Evolutionary conservation across 345 rosid species (phyloP).

Genomic region (Cochlearia excelsa): DNA sequence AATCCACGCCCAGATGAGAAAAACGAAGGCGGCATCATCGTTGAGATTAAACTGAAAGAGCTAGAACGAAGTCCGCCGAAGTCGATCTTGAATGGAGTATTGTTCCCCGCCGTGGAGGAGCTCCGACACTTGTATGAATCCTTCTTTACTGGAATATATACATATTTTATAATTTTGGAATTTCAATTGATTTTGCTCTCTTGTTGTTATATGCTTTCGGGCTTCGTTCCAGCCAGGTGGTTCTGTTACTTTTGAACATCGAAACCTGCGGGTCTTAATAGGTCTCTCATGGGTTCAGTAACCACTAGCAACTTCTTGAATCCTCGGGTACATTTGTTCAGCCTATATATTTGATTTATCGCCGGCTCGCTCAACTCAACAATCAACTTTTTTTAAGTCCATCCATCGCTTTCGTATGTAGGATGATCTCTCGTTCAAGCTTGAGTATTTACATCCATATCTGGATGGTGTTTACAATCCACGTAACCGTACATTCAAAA

Average conservation of each 20-base stretch:
- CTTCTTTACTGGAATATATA: not conserved
- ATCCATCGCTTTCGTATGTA: slow-evolving; percentile 17
- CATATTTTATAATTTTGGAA: not conserved
- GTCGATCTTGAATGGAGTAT: slow-evolving; percentile 98
- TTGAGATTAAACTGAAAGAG: slow-evolving; percentile 96
- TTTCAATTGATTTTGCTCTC: not conserved
- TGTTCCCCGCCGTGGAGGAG: slow-evolving; percentile 98
- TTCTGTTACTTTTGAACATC: slow-evolving; percentile 91
- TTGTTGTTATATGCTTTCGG: slow-evolving; percentile 40
- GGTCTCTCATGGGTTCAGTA: slow-evolving; percentile 90
- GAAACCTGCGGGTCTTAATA: slow-evolving; percentile 88
- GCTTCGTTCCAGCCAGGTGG: slow-evolving; percentile 98
- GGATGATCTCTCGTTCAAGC: slow-evolving; percentile 99
- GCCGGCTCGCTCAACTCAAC: too few relatives aligned
- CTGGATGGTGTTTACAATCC: slow-evolving; percentile 77
- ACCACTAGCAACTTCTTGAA: slow-evolving; percentile 96
- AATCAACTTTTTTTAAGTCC: not conserved
- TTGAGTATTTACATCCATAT: slow-evolving; percentile 98
- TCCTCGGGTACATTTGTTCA: slow-evolving; percentile 58
- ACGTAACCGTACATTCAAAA: slow-evolving; percentile 76
- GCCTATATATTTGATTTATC: slow-evolving; percentile 3
- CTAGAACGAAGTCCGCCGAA: slow-evolving; percentile 98
- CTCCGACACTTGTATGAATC: slow-evolving; percentile 75
- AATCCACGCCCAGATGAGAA: slow-evolving; percentile 97
- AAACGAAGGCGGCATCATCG: slow-evolving; percentile 94